Evolutionary conservation across 441 rosid species (phyloP).

Genomic region (Aleurites moluccanus): DNA sequence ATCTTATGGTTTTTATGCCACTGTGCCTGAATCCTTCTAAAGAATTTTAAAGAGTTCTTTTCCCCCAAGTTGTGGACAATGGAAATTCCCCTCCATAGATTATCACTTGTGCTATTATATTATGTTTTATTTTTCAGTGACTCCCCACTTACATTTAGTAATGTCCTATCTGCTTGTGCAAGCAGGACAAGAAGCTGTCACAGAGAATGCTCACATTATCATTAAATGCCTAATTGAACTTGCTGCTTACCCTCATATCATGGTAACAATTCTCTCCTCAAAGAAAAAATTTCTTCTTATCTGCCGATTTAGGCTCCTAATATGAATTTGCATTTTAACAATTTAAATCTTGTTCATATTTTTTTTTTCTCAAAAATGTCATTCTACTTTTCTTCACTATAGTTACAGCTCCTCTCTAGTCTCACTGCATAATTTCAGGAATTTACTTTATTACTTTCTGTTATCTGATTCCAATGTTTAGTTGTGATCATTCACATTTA

Average conservation of each 20-base stretch:
- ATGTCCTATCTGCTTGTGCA: constrained; percentile 18
- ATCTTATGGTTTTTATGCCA: too few species aligned
- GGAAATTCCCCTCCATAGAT: too few species aligned
- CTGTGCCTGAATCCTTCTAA: too few species aligned
- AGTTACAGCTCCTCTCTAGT: not conserved
- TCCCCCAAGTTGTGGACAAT: too few species aligned
- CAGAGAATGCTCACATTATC: constrained; percentile 60
- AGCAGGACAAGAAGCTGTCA: constrained; percentile 64
- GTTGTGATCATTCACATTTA: not conserved
- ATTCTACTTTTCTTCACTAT: not conserved
- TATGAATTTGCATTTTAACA: not conserved
- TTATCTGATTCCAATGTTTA: not conserved
- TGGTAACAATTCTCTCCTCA: constrained; percentile 41
- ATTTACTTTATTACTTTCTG: not conserved
- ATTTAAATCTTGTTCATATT: not conserved
- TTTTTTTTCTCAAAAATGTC: constrained; percentile 10
- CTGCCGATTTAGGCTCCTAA: not conserved
- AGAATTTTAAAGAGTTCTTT: too few species aligned
- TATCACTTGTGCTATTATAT: too few species aligned
- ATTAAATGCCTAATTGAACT: constrained; percentile 54
- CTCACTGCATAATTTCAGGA: not conserved
- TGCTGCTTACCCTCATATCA: constrained; percentile 56
- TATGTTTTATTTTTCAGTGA: not conserved
- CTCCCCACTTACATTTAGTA: not conserved
- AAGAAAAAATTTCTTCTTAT: not conserved